Percentiles rank a stretch among this genome's conserved stretches.
Evolutionary conservation across 2,329 filamentous ascomycete genomes (phyloP).

Genomic region (Neoscytalidium dimidiatum): DNA sequence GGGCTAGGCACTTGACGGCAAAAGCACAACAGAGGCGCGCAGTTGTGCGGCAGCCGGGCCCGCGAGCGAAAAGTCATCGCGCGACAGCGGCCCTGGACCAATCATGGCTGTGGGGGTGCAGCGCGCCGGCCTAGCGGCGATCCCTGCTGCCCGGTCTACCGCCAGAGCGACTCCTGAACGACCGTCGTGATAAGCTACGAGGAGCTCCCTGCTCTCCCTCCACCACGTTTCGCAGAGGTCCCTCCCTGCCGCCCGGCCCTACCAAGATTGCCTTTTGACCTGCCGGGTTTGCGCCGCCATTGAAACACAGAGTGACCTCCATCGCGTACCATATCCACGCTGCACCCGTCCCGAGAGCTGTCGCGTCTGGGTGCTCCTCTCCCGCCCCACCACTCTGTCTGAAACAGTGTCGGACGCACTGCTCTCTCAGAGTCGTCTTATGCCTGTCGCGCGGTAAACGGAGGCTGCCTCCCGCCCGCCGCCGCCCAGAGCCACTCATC

Average conservation of each 20-base stretch:
- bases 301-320: background rate
- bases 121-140: conserved; percentile 15
- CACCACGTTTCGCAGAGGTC: background rate
- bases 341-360: background rate
- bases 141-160: conserved; percentile 13
- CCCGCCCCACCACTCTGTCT: conserved; percentile 9
- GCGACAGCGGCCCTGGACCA: background rate
- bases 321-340: background rate
- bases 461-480: conserved; percentile 15
- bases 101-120: conserved; percentile 7
- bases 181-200: conserved; percentile 11
- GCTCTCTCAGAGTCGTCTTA: conserved; percentile 9
- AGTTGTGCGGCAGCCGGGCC: background rate
- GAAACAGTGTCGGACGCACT: conserved; percentile 14
- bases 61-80: background rate
- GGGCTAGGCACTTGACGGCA: background rate
- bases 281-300: background rate
- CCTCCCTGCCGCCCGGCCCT: conserved; percentile 4
- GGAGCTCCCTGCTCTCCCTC: conserved; percentile 7
- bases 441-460: conserved; percentile 13
- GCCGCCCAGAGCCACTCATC: background rate
- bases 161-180: conserved; percentile 16
- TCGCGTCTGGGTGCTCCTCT: background rate
- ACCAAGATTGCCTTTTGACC: background rate
- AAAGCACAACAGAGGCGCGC: conserved; percentile 3